Conservation (phyloP, 805 yeast species). For the Lachancea cidri region DNA sequence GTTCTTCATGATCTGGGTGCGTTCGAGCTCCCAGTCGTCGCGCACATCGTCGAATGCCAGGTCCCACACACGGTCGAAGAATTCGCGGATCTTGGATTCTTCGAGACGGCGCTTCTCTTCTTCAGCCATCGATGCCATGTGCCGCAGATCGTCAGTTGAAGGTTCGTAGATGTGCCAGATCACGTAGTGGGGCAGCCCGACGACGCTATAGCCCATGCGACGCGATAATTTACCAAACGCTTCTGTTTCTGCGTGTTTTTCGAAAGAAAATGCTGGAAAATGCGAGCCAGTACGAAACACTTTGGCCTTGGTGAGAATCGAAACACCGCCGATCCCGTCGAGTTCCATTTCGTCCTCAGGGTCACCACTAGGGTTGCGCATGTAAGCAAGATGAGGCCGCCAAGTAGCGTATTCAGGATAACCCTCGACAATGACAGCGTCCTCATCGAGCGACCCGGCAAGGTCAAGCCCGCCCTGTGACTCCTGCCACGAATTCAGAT, state of each 20-base stretch:
- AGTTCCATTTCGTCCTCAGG: constrained; percentile 88
- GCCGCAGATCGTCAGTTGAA: constrained; percentile 80
- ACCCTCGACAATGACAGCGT: constrained; percentile 96
- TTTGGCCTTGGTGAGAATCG: constrained; percentile 78
- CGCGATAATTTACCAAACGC: constrained; percentile 90
- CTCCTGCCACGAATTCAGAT: constrained; percentile 81
- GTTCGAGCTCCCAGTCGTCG: constrained; percentile 68
- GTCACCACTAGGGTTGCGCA: constrained; percentile 92
- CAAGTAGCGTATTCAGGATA: constrained; percentile 96
- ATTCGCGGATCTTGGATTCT: constrained; percentile 56
- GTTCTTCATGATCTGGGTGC: constrained; percentile 65
- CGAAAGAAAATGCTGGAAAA: constrained; percentile 94
- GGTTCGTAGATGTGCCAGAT: constrained; percentile 98
- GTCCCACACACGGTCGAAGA: constrained; percentile 68
- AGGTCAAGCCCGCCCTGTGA: constrained; percentile 74
- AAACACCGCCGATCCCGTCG: constrained; percentile 97
- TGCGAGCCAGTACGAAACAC: constrained; percentile 87
- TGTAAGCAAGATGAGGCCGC: constrained; percentile 94
- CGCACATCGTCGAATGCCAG: constrained; percentile 74
- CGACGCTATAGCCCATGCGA: constrained; percentile 79
- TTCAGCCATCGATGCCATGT: constrained; percentile 85
- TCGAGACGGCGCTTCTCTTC: constrained; percentile 65
- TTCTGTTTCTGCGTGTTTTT: constrained; percentile 96
- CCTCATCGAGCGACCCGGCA: constrained; percentile 78
- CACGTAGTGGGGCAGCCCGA: constrained; percentile 90